Conservation (phyloP, 768 basidiomycete genomes). For the Multifurca ochricompacta region DNA sequence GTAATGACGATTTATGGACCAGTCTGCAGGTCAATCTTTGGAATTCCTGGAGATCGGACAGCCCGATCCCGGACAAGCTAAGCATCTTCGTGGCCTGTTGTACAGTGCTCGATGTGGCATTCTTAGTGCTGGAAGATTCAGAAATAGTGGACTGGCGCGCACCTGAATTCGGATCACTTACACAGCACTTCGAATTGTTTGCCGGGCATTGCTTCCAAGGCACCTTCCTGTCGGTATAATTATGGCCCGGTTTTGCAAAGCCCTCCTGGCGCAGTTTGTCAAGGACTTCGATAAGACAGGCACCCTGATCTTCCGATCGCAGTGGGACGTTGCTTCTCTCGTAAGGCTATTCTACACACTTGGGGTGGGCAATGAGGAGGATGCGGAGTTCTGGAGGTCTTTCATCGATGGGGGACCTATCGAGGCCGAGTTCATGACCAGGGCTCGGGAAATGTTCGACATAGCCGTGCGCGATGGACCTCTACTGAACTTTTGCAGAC, state of each 20-base stretch:
- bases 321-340: constrained; percentile 8
- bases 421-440: not conserved
- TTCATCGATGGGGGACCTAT: not conserved
- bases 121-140: not conserved
- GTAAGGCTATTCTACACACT: not conserved
- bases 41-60: not conserved
- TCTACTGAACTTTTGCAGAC: constrained; percentile 5
- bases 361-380: not conserved
- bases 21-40: not conserved
- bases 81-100: not conserved
- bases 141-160: not conserved
- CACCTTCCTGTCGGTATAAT: not conserved
- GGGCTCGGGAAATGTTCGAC: not conserved
- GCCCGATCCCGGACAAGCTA: not conserved
- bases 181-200: constrained; percentile 2
- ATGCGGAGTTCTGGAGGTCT: not conserved
- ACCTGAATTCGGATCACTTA: constrained; percentile 4
- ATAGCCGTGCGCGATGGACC: not conserved
- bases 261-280: not conserved
- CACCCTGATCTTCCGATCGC: not conserved
- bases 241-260: not conserved
- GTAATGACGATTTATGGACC: constrained; percentile 3
- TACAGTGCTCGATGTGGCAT: not conserved
- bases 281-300: not conserved
- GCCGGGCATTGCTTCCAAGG: not conserved